A percentile compares a stretch with the other conserved stretches of the same genome.
Conservation (phyloP, 176 grass and related monocot genomes). For the Aegilops umbellulata region DNA sequence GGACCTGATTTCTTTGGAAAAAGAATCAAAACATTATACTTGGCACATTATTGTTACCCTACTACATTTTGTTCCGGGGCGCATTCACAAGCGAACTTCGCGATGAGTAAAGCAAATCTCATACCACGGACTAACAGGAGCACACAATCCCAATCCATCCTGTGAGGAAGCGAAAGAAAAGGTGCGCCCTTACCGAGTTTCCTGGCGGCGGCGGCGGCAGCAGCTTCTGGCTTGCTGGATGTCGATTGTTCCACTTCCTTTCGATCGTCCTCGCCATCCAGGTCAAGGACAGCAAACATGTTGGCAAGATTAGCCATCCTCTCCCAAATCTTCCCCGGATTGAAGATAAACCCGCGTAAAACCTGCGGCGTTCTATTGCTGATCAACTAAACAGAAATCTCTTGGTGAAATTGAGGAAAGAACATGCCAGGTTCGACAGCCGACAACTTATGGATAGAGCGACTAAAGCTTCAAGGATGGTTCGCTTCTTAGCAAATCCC, state of each 20-base stretch:
- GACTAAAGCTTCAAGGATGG: background rate
- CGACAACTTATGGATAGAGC: background rate
- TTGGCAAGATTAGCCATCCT: slow-evolving; percentile 47
- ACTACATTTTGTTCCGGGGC: background rate
- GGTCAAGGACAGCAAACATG: slow-evolving; percentile 45
- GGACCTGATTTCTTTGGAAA: background rate
- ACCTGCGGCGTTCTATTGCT: background rate
- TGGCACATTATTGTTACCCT: background rate
- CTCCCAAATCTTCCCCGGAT: background rate
- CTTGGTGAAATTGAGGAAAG: background rate
- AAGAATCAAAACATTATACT: background rate
- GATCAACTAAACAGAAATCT: background rate
- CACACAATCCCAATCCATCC: background rate
- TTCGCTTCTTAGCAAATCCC: background rate
- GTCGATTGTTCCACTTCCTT: slow-evolving; percentile 27
- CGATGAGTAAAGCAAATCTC: background rate
- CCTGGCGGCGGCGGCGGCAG: background rate
- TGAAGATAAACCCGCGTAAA: background rate
- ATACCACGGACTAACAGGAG: background rate
- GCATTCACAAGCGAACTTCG: background rate
- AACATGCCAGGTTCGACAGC: background rate
- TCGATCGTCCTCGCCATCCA: slow-evolving; percentile 56
- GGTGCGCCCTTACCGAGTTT: slow-evolving; percentile 18
- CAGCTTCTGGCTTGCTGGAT: slow-evolving; percentile 19
- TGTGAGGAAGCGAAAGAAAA: background rate